Evolutionary conservation across 1,284 basidiomycete species (phyloP), one percentile per base, ranked within the genome.

Genomic region (Tylopilus sp.): DNA sequence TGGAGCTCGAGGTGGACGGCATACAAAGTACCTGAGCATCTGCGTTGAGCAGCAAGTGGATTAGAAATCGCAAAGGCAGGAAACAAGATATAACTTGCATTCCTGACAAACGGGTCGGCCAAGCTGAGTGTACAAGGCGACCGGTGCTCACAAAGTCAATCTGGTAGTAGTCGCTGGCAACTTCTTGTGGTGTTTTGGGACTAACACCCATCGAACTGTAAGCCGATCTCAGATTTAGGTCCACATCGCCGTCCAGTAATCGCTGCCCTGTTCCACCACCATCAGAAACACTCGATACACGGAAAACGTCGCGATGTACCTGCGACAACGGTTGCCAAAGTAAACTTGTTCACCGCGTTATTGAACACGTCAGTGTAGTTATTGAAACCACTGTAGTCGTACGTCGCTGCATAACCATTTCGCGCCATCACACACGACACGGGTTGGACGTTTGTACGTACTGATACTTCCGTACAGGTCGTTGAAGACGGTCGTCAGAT

Each of bases 161-260:
- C 58, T 77, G 70, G 54, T 73, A 80, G 57, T 82, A 83, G 59
- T 83, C 78, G 3, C 76, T 67, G 4, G 72, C 80, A 53, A 71
- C 67, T 30, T 73, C 73, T 50, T 77, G 72, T 5, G 71, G 66
- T 9, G 72, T 71, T 38, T 57, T 57, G 2, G 78, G 69, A 37
- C 69, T 74, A 9, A 69, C 67, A n/a, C 75, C 75, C 40, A 71
- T 65, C 12, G 80, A 59, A 2, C 72, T 66, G 52, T 81, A 82
- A 0, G 75, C 80, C 5, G 75, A 71, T 29, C 74, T 67, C 9
- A 76, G 70, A 38, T 74, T 76, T 39, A 73, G 53, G 53, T 83
- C 81, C 9, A 81, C 75, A 0, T 75, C 62, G 18, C 68, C 68
- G 15, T 65, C 56, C 9, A 65, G 60, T 5, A 80, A 68, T 9